phyloP scores from a whole-genome alignment of 2,329 filamentous ascomycete species.

The Lachnellula occidentalis region DNA sequence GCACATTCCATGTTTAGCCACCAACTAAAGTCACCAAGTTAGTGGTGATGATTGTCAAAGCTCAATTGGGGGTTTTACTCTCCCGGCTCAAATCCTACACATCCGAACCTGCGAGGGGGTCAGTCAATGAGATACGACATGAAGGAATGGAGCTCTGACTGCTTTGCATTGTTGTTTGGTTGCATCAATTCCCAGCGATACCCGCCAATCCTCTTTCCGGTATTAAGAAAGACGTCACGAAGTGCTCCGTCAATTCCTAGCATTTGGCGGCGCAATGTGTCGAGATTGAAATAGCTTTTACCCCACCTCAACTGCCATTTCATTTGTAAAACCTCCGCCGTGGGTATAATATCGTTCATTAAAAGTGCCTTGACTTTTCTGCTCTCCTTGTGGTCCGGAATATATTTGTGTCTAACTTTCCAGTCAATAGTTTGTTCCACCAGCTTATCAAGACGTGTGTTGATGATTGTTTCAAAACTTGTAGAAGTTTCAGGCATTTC shows the following conservation, averaged over 20 bases:
- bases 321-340: background rate
- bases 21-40: conserved; percentile 40
- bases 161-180: conserved; percentile 26
- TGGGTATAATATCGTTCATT: background rate
- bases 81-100: conserved; percentile 41
- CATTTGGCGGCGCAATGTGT: conserved; percentile 17
- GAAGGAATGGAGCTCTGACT: conserved; percentile 3
- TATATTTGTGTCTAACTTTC: background rate
- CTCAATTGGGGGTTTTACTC: conserved; percentile 36
- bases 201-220: background rate
- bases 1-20: conserved; percentile 53
- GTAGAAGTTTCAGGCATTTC: background rate
- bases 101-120: conserved; percentile 28
- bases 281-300: conserved; percentile 15
- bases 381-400: background rate
- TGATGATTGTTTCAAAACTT: background rate
- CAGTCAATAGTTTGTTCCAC: conserved; percentile 1
- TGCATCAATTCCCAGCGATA: conserved; percentile 12
- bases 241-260: conserved; percentile 9
- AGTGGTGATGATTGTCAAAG: conserved; percentile 7
- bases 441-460: conserved; percentile 6
- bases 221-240: conserved; percentile 8
- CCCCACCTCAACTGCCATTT: conserved; percentile 20
- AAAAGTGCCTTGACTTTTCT: background rate
- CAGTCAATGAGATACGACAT: no score